Conservation (phyloP, 305 asterid genomes). For the Fraxinus paxiana region DNA sequence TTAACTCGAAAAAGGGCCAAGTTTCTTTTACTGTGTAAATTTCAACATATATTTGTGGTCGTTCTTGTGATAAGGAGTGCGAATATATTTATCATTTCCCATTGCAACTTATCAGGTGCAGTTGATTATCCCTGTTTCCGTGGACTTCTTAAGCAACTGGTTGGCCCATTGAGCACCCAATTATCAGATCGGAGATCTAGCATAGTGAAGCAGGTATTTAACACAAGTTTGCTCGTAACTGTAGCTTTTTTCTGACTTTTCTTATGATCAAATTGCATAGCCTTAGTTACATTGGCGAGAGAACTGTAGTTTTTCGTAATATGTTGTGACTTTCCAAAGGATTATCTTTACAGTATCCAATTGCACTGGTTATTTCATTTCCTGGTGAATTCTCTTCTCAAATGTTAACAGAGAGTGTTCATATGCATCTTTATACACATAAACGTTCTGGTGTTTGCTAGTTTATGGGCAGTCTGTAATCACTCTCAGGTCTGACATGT, state of each 20-base stretch:
- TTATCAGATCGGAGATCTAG: conserved; percentile 95
- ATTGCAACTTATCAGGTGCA: conserved; percentile 62
- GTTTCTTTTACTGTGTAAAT: background rate
- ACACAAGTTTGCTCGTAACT: conserved; percentile 14
- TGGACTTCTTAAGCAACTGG: conserved; percentile 89
- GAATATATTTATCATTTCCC: conserved; percentile 10
- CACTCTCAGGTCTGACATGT: conserved; percentile 5
- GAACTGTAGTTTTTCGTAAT: conserved; percentile 7
- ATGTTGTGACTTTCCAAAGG: conserved; percentile 10
- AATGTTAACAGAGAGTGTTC: conserved; percentile 5
- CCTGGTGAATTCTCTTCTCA: conserved; percentile 10
- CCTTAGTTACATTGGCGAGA: conserved; percentile 6
- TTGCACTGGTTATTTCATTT: conserved; percentile 17
- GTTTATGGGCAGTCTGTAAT: conserved; percentile 3
- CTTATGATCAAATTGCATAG: background rate
- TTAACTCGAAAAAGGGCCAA: conserved; percentile 7
- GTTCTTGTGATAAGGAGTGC: background rate
- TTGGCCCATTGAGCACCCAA: conserved; percentile 85
- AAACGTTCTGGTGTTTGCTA: background rate
- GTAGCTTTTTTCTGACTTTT: background rate
- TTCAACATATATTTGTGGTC: background rate
- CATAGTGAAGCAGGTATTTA: conserved; percentile 91
- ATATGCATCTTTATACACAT: background rate
- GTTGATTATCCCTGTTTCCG: conserved; percentile 84
- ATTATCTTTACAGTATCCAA: conserved; percentile 6